Percentiles rank a stretch among this genome's conserved stretches.
Conservation (phyloP, 345 rosid genomes). For the Dipteronia sinensis region DNA sequence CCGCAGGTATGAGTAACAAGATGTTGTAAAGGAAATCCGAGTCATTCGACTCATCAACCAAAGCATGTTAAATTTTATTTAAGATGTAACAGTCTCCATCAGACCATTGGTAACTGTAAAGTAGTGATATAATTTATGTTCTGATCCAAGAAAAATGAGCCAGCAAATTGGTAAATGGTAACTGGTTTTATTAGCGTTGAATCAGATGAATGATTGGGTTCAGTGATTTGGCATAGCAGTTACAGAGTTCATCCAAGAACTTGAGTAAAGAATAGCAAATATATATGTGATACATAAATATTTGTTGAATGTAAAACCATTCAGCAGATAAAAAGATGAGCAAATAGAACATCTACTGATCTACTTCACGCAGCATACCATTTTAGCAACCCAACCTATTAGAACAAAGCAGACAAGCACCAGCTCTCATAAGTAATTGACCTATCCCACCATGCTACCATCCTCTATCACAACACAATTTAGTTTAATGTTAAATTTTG, state of each 20-base stretch:
- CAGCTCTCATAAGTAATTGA: background rate
- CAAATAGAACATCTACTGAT: background rate
- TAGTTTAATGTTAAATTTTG: background rate
- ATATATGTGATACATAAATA: background rate
- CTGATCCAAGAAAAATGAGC: background rate
- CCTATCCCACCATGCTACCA: background rate
- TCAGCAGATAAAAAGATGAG: background rate
- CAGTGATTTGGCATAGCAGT: background rate
- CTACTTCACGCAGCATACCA: background rate
- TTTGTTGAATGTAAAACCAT: background rate
- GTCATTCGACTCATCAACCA: background rate
- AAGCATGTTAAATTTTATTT: background rate
- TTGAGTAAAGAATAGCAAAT: background rate
- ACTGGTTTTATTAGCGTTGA: background rate
- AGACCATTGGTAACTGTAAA: background rate
- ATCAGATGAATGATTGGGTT: background rate
- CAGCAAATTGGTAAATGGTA: background rate
- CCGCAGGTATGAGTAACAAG: slow-evolving; percentile 1
- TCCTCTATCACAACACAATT: background rate
- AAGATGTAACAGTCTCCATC: background rate
- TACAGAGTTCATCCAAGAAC: background rate
- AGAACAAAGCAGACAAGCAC: background rate
- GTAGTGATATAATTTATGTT: background rate
- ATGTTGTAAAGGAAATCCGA: background rate
- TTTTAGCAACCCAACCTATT: background rate